Evolutionary conservation across 805 yeast species (phyloP), one percentile per base, ranked within the genome.

Genomic region (Novakomyces olei): DNA sequence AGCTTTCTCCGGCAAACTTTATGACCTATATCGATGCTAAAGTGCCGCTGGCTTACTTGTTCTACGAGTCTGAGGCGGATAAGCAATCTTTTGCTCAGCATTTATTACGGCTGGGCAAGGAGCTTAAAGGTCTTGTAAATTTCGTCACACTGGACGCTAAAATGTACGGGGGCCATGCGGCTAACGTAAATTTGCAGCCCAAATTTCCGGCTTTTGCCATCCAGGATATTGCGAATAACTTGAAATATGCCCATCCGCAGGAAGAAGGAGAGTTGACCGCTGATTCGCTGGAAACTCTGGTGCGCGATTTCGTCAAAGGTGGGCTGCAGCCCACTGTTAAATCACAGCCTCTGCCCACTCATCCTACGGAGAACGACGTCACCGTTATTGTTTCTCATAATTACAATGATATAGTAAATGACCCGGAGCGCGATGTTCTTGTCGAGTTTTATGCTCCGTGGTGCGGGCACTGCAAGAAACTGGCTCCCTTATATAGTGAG

Each of bases 401-500:
- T 48, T 88, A 79, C 56, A 74, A 76, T 32, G 68, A 63, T 22
- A 57, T 79, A 37, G 65, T 79, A 12, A 52, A 63, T 34, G 63
- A 68, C 29, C 63, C 74, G 4, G 70, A 65, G 22, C 75, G 74
- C 60, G 74, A 71, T 44, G 65, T 83, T 6, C 61, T 80, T 39
- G 78, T 79, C 40, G 76, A 79, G 55, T 72, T 69, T 53, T 68
- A 64, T 47, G 74, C 75, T 25, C 69, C 92, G 58, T 83, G 94
- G 94, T 81, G 93, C 62, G 91, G 93, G 30, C 93, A 81, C 63
- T 80, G 94, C 63, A 80, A 79, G 64, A 77, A 67, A 56, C 64
- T 81, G 52, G 85, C 85, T 33, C 93, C 94, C 49, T 63, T 61
- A 37, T 85, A 71, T 62, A 91, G 78, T 51, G 88, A 83, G 50